Evolutionary conservation across 2,329 filamentous ascomycete species (phyloP), one percentile per base, ranked within the genome.

Genomic region (Alternaria panax): DNA sequence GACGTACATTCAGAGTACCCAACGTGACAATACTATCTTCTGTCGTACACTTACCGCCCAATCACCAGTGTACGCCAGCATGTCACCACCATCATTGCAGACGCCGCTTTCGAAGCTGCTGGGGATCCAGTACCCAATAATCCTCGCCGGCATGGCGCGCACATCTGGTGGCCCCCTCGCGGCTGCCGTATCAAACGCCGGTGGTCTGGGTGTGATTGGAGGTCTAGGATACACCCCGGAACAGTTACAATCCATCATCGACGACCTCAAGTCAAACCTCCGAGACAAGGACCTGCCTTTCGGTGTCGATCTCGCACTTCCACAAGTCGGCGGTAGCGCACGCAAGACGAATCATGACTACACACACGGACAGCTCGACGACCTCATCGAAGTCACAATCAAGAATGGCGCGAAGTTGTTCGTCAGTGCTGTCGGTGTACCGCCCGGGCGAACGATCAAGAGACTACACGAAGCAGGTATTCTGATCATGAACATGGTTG

Each of bases 401-500:
- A 87, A 89, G 69, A 90, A 91, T 67, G 90, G 92, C n/a, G 92
- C 94, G 7, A 87, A 84, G 74, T 80, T 97, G 48, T 97, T 98
- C 74, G 92, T 97, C 41, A 88, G 85, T 52, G 94, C 94, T 1
- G 93, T 97, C 0, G 94, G 94, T 8, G 90, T 97, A 22, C 94
- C 94, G 16, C 92, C 93, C 0, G 81, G 82, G 45, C 78, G 82
- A 57, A 87, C 93, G 5, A 90, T 97, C 57, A 88, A 92, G 67
- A 82, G 88, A 45, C 83, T 98, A 43, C 94, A 98, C 74, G 84
- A 85, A 8, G 90, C 90, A 0, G 91, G 91, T 0, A 91, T 98
- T 40, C 75, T 96, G 59, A 85, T 97, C 34, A 97, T 97, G 93
- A 97, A 97, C 78, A 97, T 97, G 93, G 93, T 97, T 20, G 94